These are phyloP conservation scores for Lenzites betulinus DNA, from an alignment of 768 basidiomycete genomes.

Conservation along the genomic window DNA sequence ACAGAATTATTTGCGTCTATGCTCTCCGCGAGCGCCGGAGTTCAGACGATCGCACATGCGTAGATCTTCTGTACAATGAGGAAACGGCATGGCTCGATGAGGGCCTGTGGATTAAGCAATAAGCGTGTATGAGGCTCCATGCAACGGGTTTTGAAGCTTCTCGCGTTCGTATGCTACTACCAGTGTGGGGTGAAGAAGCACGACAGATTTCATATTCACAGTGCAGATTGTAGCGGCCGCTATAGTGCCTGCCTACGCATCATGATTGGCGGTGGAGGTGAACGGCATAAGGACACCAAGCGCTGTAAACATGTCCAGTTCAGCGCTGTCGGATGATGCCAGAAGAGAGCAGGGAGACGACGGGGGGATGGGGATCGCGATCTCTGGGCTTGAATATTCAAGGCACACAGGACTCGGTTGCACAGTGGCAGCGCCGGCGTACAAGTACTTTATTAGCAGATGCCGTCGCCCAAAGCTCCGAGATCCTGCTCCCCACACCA, in stretches of 20 bases:
- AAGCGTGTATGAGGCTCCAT: not conserved
- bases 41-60: not conserved
- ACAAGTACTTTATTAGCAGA: conserved; percentile 5
- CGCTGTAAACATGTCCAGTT: too few relatives aligned
- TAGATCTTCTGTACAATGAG: not conserved
- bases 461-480: not conserved
- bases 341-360: not conserved
- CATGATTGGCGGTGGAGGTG: too few relatives aligned
- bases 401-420: conserved; percentile 10
- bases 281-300: too few relatives aligned
- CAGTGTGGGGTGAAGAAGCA: not conserved
- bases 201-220: not conserved
- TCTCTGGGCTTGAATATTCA: not conserved
- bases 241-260: too few relatives aligned
- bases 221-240: too few relatives aligned
- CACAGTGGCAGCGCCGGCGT: not conserved
- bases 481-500: not conserved
- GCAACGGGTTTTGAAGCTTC: not conserved
- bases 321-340: not conserved
- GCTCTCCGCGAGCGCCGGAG: not conserved
- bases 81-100: not conserved
- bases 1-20: not conserved
- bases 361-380: conserved; percentile 1
- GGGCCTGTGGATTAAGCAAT: not conserved
- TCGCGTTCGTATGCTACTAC: not conserved